phyloP scores from a whole-genome alignment of 345 rosid genomes.

The Rhodamnia rubescens region DNA sequence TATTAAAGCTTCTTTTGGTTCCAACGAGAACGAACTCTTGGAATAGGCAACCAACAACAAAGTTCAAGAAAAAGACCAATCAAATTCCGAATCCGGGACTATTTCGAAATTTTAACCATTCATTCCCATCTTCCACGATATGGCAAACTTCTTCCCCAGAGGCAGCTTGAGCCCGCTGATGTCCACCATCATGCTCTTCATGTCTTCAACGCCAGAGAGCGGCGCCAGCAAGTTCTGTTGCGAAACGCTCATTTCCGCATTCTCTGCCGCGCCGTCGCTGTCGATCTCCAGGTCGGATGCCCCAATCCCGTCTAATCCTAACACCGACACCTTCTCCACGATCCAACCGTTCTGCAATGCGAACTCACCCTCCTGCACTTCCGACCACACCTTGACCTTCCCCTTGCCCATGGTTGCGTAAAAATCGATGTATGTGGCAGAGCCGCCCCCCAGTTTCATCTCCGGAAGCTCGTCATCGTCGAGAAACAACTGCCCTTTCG shows the following conservation, averaged over 20 bases:
- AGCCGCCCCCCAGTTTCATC: slow-evolving; percentile 73
- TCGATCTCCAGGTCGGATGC: slow-evolving; percentile 37
- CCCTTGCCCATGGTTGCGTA: slow-evolving; percentile 52
- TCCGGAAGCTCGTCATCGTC: slow-evolving; percentile 89
- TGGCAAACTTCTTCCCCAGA: slow-evolving; percentile 55
- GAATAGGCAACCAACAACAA: background rate
- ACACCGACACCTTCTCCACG: slow-evolving; percentile 49
- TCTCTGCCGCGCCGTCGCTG: slow-evolving; percentile 13
- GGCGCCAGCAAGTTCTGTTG: slow-evolving; percentile 32
- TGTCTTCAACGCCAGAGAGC: slow-evolving; percentile 19
- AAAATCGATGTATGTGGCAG: slow-evolving; percentile 49
- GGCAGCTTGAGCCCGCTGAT: slow-evolving; percentile 45
- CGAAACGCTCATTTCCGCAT: slow-evolving; percentile 20
- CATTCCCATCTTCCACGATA: slow-evolving; percentile 59
- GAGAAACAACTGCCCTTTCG: slow-evolving; percentile 59
- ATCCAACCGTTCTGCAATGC: slow-evolving; percentile 72
- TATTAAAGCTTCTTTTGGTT: no score
- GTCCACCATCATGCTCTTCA: slow-evolving; percentile 49
- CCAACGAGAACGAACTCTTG: background rate
- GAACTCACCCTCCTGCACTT: slow-evolving; percentile 61
- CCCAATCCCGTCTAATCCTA: slow-evolving; percentile 50
- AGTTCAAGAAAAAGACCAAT: background rate
- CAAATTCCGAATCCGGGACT: no score
- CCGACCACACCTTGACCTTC: slow-evolving; percentile 68
- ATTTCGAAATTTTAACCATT: background rate